Evolutionary conservation across 768 basidiomycete genomes (phyloP), one percentile per base, ranked within the genome.

Genomic region (Pisolithus tinctorius): DNA sequence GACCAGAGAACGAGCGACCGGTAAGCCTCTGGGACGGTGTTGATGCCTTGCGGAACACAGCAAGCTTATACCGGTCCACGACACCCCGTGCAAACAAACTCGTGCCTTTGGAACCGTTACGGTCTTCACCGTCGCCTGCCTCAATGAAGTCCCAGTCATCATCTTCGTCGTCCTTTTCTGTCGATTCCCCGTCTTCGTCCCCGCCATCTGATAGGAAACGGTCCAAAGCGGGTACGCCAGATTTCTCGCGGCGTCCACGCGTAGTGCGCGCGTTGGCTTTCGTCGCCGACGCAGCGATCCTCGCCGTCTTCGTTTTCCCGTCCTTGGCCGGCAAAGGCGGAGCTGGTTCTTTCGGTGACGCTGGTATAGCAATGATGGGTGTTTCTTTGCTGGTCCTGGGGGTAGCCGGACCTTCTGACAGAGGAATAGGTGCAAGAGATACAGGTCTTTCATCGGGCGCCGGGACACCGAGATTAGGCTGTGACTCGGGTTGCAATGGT

Each of bases 91-190:
- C 86, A 62, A 93, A 93, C 37, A 93, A 76, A 62, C 85, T 93
- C 17, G 82, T 80, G 6, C 83, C 89, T 61, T 84, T 83, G 25
- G 84, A 72, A 16, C 90, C 89, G 55, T 93, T 92, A 54, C 83
- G 76, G 51, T 91, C 90, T 62, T 90, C 89, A n/a, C 81, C 83
- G 56, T 86, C 85, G 5, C 72, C 87, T 37, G 79, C 80, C 60
- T 92, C 88, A 54, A 95, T 78, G 55, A 93, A 80, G 77, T 93
- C 92, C 92, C 93, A 95, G 51, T 93, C 92, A 39, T 91, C 87
- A 47, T 92, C 90, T 49, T 84, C 82, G 17, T 83, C 81, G 7
- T 69, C 68, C 47, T 50, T 70, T 59, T 75, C 75, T 17, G 70
- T 72, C 50, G 61, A 63, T 29, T 70, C 70, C 1, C 60, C 72